Conservation (phyloP, 768 basidiomycete genomes). For the Termitomyces sp. region DNA sequence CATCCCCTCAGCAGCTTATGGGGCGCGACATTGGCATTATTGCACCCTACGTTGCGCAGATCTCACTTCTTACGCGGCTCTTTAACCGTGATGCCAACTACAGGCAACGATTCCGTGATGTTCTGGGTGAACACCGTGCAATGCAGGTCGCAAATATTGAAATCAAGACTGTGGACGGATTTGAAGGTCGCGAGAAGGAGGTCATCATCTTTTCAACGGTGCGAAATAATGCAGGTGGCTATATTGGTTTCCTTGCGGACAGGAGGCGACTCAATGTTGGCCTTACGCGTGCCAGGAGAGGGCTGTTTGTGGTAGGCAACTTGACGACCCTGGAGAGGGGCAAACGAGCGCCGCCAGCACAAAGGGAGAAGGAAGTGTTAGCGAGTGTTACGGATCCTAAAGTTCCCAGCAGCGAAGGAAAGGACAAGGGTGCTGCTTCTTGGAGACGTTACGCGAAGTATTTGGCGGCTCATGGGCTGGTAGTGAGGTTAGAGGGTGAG, state of each 20-base stretch:
- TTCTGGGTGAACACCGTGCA: constrained; percentile 61
- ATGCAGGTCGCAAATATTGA: constrained; percentile 66
- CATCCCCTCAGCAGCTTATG: constrained; percentile 39
- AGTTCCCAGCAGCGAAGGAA: constrained; percentile 8
- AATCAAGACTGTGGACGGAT: constrained; percentile 91
- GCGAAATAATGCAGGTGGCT: constrained; percentile 68
- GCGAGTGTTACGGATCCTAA: not conserved
- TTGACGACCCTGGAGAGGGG: constrained; percentile 55
- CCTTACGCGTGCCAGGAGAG: constrained; percentile 81
- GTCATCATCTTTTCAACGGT: constrained; percentile 91
- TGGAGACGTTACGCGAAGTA: constrained; percentile 62
- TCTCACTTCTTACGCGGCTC: constrained; percentile 63
- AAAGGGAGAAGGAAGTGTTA: constrained; percentile 11
- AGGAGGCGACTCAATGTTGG: constrained; percentile 85
- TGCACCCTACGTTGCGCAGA: constrained; percentile 87
- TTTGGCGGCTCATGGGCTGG: constrained; percentile 44
- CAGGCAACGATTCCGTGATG: constrained; percentile 43
- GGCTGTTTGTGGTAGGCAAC: constrained; percentile 77
- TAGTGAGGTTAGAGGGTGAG: constrained; percentile 40
- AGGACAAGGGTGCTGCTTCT: constrained; percentile 40
- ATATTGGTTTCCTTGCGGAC: constrained; percentile 89
- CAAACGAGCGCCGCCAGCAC: constrained; percentile 20
- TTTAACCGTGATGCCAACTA: constrained; percentile 52
- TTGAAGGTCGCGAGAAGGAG: constrained; percentile 91
- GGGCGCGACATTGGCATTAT: constrained; percentile 88